Base-by-base conservation (phyloP, 2,329 filamentous ascomycete species). In the Fusarium verrucosum region DNA sequence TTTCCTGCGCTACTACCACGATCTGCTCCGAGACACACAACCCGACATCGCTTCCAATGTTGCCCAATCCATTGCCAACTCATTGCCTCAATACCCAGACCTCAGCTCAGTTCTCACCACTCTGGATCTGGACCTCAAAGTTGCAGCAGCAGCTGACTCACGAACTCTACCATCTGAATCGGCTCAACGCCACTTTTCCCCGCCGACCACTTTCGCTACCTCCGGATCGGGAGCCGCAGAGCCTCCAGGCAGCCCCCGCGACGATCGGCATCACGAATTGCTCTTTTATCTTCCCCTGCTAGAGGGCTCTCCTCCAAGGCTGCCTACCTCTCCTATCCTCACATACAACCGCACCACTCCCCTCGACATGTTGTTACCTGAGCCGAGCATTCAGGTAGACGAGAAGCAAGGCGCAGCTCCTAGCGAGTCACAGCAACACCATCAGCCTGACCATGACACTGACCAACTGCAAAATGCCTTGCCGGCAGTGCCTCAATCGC, bases 281-380 rank as follows among this genome's bases (percentile, higher is more conserved):
- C 76, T 89, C 58, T 89, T 89, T 71, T 89, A 85, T 70, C 80
- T 90, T 52, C 86, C 87, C 40, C 78, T 89, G 52, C 81, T 89
- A 51, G 87, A 88, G 65, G 79, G 79, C 62, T 70, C 72, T 55
- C 69, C 70, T 46, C 69, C 70, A 43, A 58, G 62, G 52, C 62
- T 68, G 40, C 70, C 71, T 35, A 43, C 25, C 33, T 58, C 65
- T 25, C 51, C 69, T 51, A 63, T 62, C 33, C 45, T 66, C 36
- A 51, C 69, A 51, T 54, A 52, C 55, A 41, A 63, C 51, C 38
- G 61, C 56, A 42, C 59, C 40, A 52, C 62, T 30, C 54, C 61
- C 42, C 62, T 51, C 62, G 56, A 59, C 32, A 61, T 71, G 65
- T 60, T 69, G 59, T 60, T 71, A 62, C 71, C 72, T 68, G 72